A percentile compares a stretch with the other conserved stretches of the same genome.
Conservation (phyloP, 2,329 filamentous ascomycete species). For the Macrophomina tecta region DNA sequence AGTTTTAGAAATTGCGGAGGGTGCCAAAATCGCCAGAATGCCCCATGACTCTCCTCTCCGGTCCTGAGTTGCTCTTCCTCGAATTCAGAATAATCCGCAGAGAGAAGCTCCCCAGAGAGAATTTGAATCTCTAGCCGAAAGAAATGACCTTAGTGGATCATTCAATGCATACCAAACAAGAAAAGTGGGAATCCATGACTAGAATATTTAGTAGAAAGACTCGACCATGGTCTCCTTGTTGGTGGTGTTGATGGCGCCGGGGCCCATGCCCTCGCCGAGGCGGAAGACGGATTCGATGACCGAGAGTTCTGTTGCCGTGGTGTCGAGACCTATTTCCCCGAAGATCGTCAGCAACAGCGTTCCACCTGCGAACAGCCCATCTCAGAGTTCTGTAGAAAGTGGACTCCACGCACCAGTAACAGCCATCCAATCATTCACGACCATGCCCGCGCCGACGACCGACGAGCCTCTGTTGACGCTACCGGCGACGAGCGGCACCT, state of each 20-base stretch:
- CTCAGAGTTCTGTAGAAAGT: not conserved
- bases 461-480: conserved; percentile 91
- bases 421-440: conserved; percentile 97
- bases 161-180: not conserved
- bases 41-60: no score
- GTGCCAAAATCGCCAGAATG: not conserved
- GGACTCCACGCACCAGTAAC: conserved; percentile 64
- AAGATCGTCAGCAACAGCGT: not conserved
- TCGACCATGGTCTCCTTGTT: conserved; percentile 99
- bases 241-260: conserved; percentile 77
- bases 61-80: no score
- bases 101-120: no score
- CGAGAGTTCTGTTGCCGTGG: conserved; percentile 95
- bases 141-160: not conserved
- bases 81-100: no score
- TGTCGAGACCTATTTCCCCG: conserved; percentile 73
- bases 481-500: conserved; percentile 94
- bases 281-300: conserved; percentile 97
- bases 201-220: conserved; percentile 81
- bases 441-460: conserved; percentile 96
- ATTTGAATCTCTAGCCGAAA: not conserved
- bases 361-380: not conserved
- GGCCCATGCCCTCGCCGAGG: conserved; percentile 81
- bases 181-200: not conserved
- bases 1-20: no score